Base-by-base conservation (phyloP, 495 filamentous ascomycete genomes). In the Penicillium dipodomyicola region DNA sequence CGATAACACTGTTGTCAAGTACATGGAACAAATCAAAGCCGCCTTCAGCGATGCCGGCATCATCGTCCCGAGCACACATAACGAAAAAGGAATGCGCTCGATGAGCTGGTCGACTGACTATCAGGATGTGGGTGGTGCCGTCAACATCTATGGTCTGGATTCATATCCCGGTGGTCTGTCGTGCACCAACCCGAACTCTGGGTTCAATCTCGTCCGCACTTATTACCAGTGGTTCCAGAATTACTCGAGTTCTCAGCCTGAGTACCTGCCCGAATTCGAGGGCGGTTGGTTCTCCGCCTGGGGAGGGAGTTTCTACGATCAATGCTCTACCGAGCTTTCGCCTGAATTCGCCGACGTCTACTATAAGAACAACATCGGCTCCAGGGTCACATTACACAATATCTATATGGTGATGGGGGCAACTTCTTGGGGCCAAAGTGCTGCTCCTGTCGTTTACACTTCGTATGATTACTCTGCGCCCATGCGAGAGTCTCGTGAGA, bases 221-320 rank as follows among this genome's bases (percentile, higher is more conserved):
- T 84, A 81, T 51, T 82, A 80, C 51, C 74, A 83, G 55, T 84
- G 80, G 81, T 84, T 84, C 62, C 72, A 79, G 14, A 76, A 77
- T 43, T 82, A 81, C 56, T 49, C 47, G 11, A 79, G 77, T 5
- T 79, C 77, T 0, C 81, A 83, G 50, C 81, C 80, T 0, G 72
- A 73, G 19, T 79, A 67, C 48, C 54, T 83, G 14, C 69, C 80
- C 2, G 82, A 84, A 57, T 84, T 83, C 42, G 75, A 83, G 57
- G 80, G 75, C 6, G 82, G 81, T 3, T 80, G 67, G 49, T 82
- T 83, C 59, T 70, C 76, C 27, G 70, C 77, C 14, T 84, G 81
- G 80, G 80, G 79, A 33, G 79, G 77, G 2, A 69, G 67, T 7
- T 75, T 76, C 56, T 82, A 78, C 56, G 79, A 80, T 53, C 53